Base-by-base conservation (phyloP, 2,329 filamentous ascomycete genomes). In the Paramyrothecium roridum region DNA sequence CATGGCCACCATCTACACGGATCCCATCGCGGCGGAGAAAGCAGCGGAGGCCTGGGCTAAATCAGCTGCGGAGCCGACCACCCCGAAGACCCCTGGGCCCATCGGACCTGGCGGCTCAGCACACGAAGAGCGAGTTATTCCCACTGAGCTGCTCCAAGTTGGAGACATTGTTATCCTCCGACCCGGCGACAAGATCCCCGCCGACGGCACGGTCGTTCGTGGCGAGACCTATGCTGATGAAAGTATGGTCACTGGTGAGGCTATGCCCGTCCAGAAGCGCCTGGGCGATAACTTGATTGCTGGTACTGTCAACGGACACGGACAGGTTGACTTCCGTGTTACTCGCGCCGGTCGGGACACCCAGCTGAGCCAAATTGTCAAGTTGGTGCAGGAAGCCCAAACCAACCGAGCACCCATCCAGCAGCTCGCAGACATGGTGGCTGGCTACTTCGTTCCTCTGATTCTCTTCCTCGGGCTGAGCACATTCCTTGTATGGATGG, bases 171-270 rank as follows among this genome's bases (percentile, higher is more conserved):
- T 98, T 56, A 86, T 98, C 59, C 83, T 99, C 54, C 89, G 91
- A 54, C 95, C 95, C 8, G 95, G 95, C 53, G 95, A 98, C 76
- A 98, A 98, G 76, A 91, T 99, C 56, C 93, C 95, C 2, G 93
- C 93, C 2, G 95, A 99, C 69, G 95, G 95, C 50, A 81, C 85
- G 10, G 83, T 99, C 52, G 91, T 91, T 54, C 86, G 89, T 53
- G 95, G 95, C 33, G 91, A 97, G 72, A 96, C 91, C 37, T 96
- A 96, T 66, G 85, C 97, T 21, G 92, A 99, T 62, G 95, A 99
- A 75, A 96, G 92, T 68, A 98, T 98, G 93, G 93, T 99, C 50
- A 99, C 95, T 7, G 95, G 95, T 61, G 95, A 99, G 75, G 90
- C 95, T 3, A 93, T 97, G 83, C 93, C 95, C 0, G 92, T 98